Evolutionary conservation across 2,329 filamentous ascomycete genomes (phyloP).

Genomic region (Curvularia hawaiiensis): DNA sequence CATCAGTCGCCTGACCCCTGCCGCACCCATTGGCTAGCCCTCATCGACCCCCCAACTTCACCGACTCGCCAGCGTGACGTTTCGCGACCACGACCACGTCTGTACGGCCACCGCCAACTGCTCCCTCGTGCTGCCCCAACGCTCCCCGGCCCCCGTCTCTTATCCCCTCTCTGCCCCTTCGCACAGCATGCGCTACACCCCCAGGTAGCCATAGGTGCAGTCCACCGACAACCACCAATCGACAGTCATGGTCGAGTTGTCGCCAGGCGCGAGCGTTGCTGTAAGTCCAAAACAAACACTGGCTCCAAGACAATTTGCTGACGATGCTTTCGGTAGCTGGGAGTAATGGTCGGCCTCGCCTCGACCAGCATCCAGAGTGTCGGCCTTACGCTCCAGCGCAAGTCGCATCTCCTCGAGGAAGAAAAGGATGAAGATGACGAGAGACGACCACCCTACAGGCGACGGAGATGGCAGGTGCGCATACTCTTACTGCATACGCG

Average conservation of each 20-base stretch:
- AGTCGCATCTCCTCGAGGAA: constrained; percentile 97
- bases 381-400: constrained; percentile 93
- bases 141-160: neutral
- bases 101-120: constrained; percentile 6
- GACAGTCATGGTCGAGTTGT: constrained; percentile 48
- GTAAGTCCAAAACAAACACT: constrained; percentile 32
- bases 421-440: constrained; percentile 81
- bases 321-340: constrained; percentile 63
- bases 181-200: constrained; percentile 36
- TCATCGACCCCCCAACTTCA: constrained; percentile 25
- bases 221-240: constrained; percentile 23
- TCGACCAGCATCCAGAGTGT: constrained; percentile 95
- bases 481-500: neutral
- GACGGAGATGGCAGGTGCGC: constrained; percentile 84
- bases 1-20: constrained; percentile 39
- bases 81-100: constrained; percentile 12
- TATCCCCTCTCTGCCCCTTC: neutral
- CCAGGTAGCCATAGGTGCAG: constrained; percentile 38
- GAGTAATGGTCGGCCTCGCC: constrained; percentile 88
- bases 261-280: constrained; percentile 49
- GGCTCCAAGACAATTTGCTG: neutral
- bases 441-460: constrained; percentile 83
- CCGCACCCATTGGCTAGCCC: constrained; percentile 31
- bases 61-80: constrained; percentile 37
- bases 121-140: neutral